Base-by-base conservation (phyloP, 129 eudicot genomes). In the Scalesia atractyloides region DNA sequence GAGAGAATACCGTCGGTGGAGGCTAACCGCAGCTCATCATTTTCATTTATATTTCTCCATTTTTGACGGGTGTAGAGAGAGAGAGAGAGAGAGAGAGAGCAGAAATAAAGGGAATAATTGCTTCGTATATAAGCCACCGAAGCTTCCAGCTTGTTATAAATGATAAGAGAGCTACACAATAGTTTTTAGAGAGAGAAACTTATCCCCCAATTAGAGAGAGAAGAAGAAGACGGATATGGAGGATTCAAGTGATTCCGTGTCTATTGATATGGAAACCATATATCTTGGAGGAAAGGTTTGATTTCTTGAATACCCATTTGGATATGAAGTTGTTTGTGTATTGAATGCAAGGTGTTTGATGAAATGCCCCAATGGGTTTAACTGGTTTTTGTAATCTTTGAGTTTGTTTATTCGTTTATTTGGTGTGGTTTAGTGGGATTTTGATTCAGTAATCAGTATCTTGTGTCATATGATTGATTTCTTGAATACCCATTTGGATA, bases 281-380 rank as follows among this genome's bases (percentile, higher is more conserved):
- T 91, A 91, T 68, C 96, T 90, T 64, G 96, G 96, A 49, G 99
- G 97, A 78, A 86, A 91, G 99, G 99, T 89, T 79, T 50, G 22
- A 9, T 33, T 34, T 33, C 1, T 24, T 44, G 17, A 24, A 13
- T 41, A 43, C 30, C 9, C 24, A 17, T 63, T 24, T 63, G 22
- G 5, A 34, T 62, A 17, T 15, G 19, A 54, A 20, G 24, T 20
- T 57, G 66, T 52, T 67, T 57, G 16, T 26, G 11, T 61, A 17
- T 20, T 63, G 76, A 12, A 51, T 70, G 72, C 15, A 70, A 77
- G 72, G 82, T 68, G 81, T 76, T 76, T 68, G 80, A 5, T 44
- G 80, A 76, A 67, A 76, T 76, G 80, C 74, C 61, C n/a, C 12
- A 66, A 43, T 57, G 74, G 10, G 20, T 34, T 73, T 1, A 15